Percentiles rank a stretch among this genome's conserved stretches.
Conservation (phyloP, 2,329 filamentous ascomycete species). For the Grosmannia penicillata region DNA sequence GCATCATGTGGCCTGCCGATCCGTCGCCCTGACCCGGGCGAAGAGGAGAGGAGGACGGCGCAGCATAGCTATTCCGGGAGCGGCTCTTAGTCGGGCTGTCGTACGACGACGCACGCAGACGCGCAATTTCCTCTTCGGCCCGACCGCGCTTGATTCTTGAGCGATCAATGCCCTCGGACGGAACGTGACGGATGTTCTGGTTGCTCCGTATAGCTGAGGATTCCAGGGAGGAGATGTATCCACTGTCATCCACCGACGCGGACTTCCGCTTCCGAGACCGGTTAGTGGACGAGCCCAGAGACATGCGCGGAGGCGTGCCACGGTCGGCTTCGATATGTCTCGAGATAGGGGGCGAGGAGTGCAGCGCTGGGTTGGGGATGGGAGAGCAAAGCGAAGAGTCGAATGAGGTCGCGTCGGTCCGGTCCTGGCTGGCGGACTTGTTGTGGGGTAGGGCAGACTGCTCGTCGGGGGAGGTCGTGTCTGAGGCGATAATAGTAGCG, state of each 20-base stretch:
- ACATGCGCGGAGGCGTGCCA: slow-evolving; percentile 62
- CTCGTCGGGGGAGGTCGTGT: slow-evolving; percentile 27
- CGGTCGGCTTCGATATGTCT: slow-evolving; percentile 42
- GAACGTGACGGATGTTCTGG: slow-evolving; percentile 47
- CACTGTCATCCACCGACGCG: slow-evolving; percentile 74
- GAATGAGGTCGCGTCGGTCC: slow-evolving; percentile 8
- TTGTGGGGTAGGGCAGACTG: slow-evolving; percentile 27
- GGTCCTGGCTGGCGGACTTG: slow-evolving; percentile 12
- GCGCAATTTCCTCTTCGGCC: slow-evolving; percentile 89
- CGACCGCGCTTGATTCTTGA: slow-evolving; percentile 74
- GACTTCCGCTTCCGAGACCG: slow-evolving; percentile 64
- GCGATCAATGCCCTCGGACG: slow-evolving; percentile 60
- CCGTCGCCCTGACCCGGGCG: slow-evolving; percentile 32
- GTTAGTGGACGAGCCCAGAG: slow-evolving; percentile 33
- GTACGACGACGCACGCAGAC: slow-evolving; percentile 80
- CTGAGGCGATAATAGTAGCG: slow-evolving; percentile 61
- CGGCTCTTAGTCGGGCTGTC: slow-evolving; percentile 72
- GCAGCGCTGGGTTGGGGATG: slow-evolving; percentile 52
- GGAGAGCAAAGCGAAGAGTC: slow-evolving; percentile 54
- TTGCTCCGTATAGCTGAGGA: slow-evolving; percentile 72
- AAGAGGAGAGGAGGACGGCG: slow-evolving; percentile 54
- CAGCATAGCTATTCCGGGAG: slow-evolving; percentile 33
- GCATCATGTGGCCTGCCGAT: slow-evolving; percentile 41
- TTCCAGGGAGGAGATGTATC: slow-evolving; percentile 91
- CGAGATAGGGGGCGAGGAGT: slow-evolving; percentile 79